phyloP scores from a whole-genome alignment of 495 filamentous ascomycete species.

The Schizothecium vesticola region DNA sequence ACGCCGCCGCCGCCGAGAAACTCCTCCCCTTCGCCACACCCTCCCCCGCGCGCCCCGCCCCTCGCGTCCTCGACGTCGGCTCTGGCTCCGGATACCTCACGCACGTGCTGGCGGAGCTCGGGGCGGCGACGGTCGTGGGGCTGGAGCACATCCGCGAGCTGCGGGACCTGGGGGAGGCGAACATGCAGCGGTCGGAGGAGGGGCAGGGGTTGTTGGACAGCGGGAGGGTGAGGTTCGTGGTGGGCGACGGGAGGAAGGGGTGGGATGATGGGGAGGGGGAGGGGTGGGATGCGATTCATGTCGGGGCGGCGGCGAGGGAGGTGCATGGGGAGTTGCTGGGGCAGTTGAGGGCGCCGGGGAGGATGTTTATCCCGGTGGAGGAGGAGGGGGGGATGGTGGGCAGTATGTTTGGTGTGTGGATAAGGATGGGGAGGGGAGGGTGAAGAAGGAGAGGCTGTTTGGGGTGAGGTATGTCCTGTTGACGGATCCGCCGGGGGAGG shows the following conservation, averaged over 20 bases:
- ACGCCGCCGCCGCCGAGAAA: slow-evolving; percentile 70
- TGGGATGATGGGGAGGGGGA: slow-evolving; percentile 45
- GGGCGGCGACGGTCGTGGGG: slow-evolving; percentile 61
- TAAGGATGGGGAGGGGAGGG: slow-evolving; percentile 71
- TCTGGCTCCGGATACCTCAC: slow-evolving; percentile 89
- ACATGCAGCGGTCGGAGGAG: slow-evolving; percentile 67
- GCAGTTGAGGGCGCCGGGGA: slow-evolving; percentile 73
- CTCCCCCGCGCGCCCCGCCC: slow-evolving; percentile 32
- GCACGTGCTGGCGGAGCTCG: slow-evolving; percentile 76
- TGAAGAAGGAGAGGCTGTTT: slow-evolving; percentile 69
- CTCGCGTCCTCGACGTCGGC: slow-evolving; percentile 77
- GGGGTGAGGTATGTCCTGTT: slow-evolving; percentile 91
- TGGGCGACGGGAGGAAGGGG: slow-evolving; percentile 77
- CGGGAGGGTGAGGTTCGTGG: slow-evolving; percentile 65
- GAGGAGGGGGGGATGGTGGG: slow-evolving; percentile 37
- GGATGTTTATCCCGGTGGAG: slow-evolving; percentile 84
- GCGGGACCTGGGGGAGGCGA: slow-evolving; percentile 63
- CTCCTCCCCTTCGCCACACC: slow-evolving; percentile 56
- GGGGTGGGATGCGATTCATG: slow-evolving; percentile 85
- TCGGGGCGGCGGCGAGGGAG: slow-evolving; percentile 77
- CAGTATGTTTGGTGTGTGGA: slow-evolving; percentile 91
- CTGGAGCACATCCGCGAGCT: slow-evolving; percentile 84
- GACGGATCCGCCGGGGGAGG: slow-evolving; percentile 64
- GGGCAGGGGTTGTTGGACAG: slow-evolving; percentile 56
- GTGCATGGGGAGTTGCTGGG: slow-evolving; percentile 68